A percentile compares a stretch with the other conserved stretches of the same genome.
phyloP scores from a whole-genome alignment of 139 green algal genomes.

The Chlorella ohadii region DNA sequence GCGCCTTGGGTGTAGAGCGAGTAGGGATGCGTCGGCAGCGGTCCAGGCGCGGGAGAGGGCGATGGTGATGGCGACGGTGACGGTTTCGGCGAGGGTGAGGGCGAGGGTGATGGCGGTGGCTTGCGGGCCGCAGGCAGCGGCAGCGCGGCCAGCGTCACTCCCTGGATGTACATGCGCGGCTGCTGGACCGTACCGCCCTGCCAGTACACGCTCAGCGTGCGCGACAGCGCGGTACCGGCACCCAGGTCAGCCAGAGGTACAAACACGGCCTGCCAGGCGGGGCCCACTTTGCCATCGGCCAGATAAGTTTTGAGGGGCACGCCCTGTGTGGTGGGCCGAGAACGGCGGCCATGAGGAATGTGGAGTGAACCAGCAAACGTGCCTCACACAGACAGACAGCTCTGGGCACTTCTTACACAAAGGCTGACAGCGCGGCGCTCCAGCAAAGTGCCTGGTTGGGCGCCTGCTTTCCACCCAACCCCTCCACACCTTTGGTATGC shows the following conservation, averaged over 20 bases:
- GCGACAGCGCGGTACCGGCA: too few species aligned
- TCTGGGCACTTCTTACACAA: too few species aligned
- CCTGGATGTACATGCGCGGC: neutral
- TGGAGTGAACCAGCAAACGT: too few species aligned
- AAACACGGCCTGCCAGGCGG: constrained; percentile 10
- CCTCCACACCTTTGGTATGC: neutral
- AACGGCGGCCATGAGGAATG: too few species aligned
- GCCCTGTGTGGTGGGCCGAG: neutral
- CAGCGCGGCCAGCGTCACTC: neutral
- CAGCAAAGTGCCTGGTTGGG: too few species aligned
- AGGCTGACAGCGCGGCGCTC: too few species aligned
- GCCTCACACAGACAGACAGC: too few species aligned
- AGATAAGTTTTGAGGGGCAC: neutral
- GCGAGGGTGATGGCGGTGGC: neutral
- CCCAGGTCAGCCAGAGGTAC: neutral
- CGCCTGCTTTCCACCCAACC: neutral
- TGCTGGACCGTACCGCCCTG: neutral
- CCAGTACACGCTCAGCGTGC: neutral
- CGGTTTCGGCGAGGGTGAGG: neutral
- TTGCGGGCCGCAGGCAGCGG: neutral
- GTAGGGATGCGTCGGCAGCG: neutral
- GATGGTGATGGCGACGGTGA: neutral
- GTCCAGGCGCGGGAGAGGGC: neutral
- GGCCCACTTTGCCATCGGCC: neutral
- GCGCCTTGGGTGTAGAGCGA: neutral